Conservation (phyloP, 345 rosid genomes). For the Noccaea bulbosa region DNA sequence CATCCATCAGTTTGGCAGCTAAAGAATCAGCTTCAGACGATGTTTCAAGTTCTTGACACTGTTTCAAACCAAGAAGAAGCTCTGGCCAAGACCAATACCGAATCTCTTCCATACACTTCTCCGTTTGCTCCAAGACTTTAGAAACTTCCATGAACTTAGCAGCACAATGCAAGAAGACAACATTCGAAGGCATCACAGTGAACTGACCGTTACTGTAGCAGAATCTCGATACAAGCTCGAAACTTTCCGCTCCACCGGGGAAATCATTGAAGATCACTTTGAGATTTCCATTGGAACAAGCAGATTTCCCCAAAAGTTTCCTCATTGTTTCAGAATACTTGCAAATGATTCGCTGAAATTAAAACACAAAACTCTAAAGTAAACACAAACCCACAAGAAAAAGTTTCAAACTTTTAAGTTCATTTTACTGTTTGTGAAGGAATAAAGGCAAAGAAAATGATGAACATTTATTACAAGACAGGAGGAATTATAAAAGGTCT, state of each 20-base stretch:
- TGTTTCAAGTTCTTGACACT: constrained; percentile 61
- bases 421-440: constrained; percentile 25
- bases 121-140: constrained; percentile 57
- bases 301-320: constrained; percentile 66
- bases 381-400: constrained; percentile 21
- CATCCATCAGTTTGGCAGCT: constrained; percentile 61
- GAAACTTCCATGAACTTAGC: constrained; percentile 81
- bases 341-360: constrained; percentile 68
- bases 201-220: constrained; percentile 71
- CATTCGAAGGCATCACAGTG: constrained; percentile 58
- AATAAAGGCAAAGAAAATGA: constrained; percentile 32
- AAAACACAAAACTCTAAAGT: constrained; percentile 11
- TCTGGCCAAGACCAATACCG: constrained; percentile 83
- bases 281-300: constrained; percentile 45
- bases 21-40: constrained; percentile 45
- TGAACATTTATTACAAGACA: constrained; percentile 42
- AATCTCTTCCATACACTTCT: constrained; percentile 68
- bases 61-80: constrained; percentile 67
- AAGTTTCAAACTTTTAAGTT: constrained; percentile 16
- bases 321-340: constrained; percentile 65
- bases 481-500: constrained; percentile 12
- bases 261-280: constrained; percentile 87
- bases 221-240: constrained; percentile 78
- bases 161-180: constrained; percentile 62
- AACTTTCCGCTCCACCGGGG: constrained; percentile 79